Percentiles rank a stretch among this genome's conserved stretches.
Conservation (phyloP, 352 stramenopile species). For the Globisporangium uncinulatum region DNA sequence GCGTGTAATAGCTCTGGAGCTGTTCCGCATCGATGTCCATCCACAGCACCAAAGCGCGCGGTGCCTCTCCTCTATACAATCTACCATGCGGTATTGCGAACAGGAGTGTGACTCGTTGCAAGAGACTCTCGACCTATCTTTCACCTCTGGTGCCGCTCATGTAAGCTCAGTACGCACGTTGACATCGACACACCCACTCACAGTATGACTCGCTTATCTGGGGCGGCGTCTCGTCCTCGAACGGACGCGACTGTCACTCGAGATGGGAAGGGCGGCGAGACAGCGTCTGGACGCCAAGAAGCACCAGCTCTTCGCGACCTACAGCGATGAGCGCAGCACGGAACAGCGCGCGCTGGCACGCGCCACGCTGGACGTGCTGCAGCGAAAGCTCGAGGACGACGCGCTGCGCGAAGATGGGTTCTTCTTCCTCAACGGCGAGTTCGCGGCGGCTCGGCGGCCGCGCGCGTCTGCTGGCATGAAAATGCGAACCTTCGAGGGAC, state of each 20-base stretch:
- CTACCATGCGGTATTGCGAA: too few relatives aligned
- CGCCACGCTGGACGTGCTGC: slow-evolving; percentile 47
- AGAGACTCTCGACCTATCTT: too few relatives aligned
- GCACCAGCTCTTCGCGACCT: slow-evolving; percentile 33
- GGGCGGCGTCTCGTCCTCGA: neutral
- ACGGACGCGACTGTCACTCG: neutral
- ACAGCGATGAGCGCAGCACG: slow-evolving; percentile 33
- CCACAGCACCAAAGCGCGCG: too few relatives aligned
- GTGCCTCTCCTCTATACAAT: too few relatives aligned
- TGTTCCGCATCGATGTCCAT: too few relatives aligned
- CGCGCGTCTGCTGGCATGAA: slow-evolving; percentile 57
- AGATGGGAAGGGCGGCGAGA: slow-evolving; percentile 42
- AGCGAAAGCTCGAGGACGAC: slow-evolving; percentile 58
- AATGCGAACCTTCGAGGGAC: slow-evolving; percentile 28
- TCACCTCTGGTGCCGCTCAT: too few relatives aligned
- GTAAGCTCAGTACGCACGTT: neutral
- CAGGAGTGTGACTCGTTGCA: too few relatives aligned
- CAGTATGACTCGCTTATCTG: too few relatives aligned
- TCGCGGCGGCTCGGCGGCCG: slow-evolving; percentile 25
- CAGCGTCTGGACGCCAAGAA: slow-evolving; percentile 43
- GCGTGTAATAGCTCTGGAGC: too few relatives aligned
- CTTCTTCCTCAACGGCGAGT: slow-evolving; percentile 47
- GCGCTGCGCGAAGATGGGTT: slow-evolving; percentile 59
- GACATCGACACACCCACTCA: neutral
- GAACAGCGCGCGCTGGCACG: slow-evolving; percentile 31